These are phyloP conservation scores for Tilletia indica DNA, from an alignment of 1,284 basidiomycete genomes.

Conservation along the genomic window DNA sequence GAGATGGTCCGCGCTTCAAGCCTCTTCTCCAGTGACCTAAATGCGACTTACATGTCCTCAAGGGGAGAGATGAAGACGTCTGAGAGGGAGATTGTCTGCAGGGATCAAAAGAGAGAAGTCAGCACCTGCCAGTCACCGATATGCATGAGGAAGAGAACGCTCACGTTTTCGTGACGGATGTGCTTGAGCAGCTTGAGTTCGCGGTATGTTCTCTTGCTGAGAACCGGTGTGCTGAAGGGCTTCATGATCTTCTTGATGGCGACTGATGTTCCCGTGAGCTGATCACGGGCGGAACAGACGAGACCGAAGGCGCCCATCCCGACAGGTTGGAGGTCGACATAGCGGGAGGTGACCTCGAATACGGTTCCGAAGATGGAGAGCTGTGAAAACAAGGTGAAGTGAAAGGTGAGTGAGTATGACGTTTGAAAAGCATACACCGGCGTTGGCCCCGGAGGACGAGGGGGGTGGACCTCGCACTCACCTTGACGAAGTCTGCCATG, in stretches of 20 bases:
- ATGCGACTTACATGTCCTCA: constrained; percentile 67
- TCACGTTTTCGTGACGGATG: constrained; percentile 95
- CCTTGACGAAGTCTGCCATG: constrained; percentile 72
- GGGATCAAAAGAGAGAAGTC: constrained; percentile 17
- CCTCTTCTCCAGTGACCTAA: background rate
- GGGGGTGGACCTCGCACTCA: background rate
- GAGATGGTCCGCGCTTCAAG: background rate
- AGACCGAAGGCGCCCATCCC: constrained; percentile 78
- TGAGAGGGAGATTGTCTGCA: constrained; percentile 91
- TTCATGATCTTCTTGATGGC: constrained; percentile 99
- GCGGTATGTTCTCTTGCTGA: constrained; percentile 94
- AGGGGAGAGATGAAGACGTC: constrained; percentile 99
- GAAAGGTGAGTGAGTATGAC: background rate
- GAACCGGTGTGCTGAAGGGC: constrained; percentile 94
- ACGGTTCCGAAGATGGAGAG: constrained; percentile 97
- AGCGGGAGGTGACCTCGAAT: constrained; percentile 76
- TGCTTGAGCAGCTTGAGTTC: constrained; percentile 98
- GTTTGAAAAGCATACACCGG: too few species aligned
- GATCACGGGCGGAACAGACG: constrained; percentile 86
- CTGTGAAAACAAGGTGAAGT: constrained; percentile 55
- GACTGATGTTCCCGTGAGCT: constrained; percentile 87
- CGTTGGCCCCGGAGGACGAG: background rate
- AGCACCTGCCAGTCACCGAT: background rate
- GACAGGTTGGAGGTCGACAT: constrained; percentile 99
- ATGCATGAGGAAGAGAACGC: constrained; percentile 27